phyloP scores from a whole-genome alignment of 352 stramenopile genomes.

The Phytophthora quininea region DNA sequence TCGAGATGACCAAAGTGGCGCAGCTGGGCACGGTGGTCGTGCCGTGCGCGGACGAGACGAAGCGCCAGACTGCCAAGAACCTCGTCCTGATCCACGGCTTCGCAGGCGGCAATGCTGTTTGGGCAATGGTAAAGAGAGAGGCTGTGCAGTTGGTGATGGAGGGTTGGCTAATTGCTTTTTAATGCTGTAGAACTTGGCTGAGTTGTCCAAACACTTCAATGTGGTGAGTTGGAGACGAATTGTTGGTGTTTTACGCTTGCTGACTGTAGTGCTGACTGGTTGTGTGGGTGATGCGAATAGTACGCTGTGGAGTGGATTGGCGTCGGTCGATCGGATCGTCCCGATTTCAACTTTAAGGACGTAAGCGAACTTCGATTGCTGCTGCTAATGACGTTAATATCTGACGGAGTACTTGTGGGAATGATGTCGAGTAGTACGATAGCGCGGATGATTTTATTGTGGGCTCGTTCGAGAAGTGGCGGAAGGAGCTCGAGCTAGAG shows the following conservation, averaged over 20 bases:
- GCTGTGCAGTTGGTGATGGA: neutral
- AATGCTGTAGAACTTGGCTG: slow-evolving; percentile 59
- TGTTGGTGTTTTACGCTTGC: neutral
- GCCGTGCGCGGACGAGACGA: slow-evolving; percentile 66
- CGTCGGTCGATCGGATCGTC: slow-evolving; percentile 76
- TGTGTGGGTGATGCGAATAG: slow-evolving; percentile 22
- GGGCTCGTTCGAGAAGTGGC: slow-evolving; percentile 74
- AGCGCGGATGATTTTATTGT: slow-evolving; percentile 81
- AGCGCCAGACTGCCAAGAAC: slow-evolving; percentile 58
- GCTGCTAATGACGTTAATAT: neutral
- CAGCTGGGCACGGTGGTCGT: slow-evolving; percentile 81
- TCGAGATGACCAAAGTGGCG: slow-evolving; percentile 84
- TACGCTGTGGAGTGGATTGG: slow-evolving; percentile 89
- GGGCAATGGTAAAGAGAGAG: slow-evolving; percentile 56
- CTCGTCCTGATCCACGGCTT: slow-evolving; percentile 87
- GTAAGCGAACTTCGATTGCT: slow-evolving; percentile 36
- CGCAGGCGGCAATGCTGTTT: slow-evolving; percentile 77
- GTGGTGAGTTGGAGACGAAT: slow-evolving; percentile 51
- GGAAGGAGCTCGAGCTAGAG: slow-evolving; percentile 72
- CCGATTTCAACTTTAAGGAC: slow-evolving; percentile 72
- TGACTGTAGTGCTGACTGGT: neutral
- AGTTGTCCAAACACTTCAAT: slow-evolving; percentile 82
- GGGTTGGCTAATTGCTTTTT: slow-evolving; percentile 10
- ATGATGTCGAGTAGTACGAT: slow-evolving; percentile 56
- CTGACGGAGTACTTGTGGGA: neutral